Evolutionary conservation across 768 basidiomycete species (phyloP), one percentile per base, ranked within the genome.

Genomic region (Tremella mesenterica): DNA sequence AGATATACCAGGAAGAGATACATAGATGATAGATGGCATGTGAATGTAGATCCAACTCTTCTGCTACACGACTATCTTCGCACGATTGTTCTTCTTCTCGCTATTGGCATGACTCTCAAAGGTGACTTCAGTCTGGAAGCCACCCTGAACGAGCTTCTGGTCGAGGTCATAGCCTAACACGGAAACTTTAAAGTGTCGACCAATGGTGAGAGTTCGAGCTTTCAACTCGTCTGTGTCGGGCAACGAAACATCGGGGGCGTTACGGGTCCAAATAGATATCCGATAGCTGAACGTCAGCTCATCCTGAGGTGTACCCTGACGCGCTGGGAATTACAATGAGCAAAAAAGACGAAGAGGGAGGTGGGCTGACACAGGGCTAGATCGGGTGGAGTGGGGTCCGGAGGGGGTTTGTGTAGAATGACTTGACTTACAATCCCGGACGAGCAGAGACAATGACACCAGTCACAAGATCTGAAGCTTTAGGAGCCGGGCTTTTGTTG

Each of bases 381-480:
- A n/a, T n/a, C n/a, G n/a, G n/a, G n/a, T n/a, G n/a, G n/a, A n/a
- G n/a, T n/a, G n/a, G n/a, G n/a, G n/a, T n/a, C n/a, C n/a, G n/a
- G n/a, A n/a, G n/a, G n/a, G n/a, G n/a, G n/a, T n/a, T 10, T 36
- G 33, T 36, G 18, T 36, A 30, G 2, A 4, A 29, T 21, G 30
- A 27, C 18, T 52, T 6, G 38, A 67, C 70, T 69, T 36, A 72
- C 71, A 73, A 73, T 44, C 53, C 59, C 53, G 88, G 90, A 60
- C 95, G 85, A 39, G 88, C 84, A 4, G 88, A 92, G 43, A 96
- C 85, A 64, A 99, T 97, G 48, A 95, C 91, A 46, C 91, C 91
- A 0, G 92, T 96, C 48, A 81, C 76, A 45, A 79, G 61, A 55
- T 75, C 71, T 62, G 85, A 84, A 61, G 88, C 77, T 20, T 28